Percentiles rank a stretch among this genome's conserved stretches.
Evolutionary conservation across 2,329 filamentous ascomycete genomes (phyloP).

Genomic region (Paraphoma chrysanthemicola): DNA sequence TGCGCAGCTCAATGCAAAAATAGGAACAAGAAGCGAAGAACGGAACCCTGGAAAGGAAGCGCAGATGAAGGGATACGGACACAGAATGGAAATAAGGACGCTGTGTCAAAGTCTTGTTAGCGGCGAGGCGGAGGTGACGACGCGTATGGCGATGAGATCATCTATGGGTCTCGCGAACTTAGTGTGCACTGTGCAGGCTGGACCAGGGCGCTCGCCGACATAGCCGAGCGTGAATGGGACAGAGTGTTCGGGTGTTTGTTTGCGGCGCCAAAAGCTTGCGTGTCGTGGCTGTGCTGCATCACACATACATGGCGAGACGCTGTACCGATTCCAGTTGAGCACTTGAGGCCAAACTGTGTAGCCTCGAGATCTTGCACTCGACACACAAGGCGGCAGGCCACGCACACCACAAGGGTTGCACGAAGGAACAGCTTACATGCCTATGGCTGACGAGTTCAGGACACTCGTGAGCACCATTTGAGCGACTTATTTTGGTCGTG

Average conservation of each 20-base stretch:
- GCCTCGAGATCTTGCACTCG: background rate
- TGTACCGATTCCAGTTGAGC: background rate
- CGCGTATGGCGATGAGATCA: background rate
- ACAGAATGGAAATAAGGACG: background rate
- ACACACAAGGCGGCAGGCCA: background rate
- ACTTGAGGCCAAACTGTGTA: background rate
- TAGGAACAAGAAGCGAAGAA: background rate
- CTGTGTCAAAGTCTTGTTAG: background rate
- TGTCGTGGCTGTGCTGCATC: background rate
- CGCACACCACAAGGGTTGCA: background rate
- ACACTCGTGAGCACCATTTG: background rate
- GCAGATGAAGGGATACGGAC: background rate
- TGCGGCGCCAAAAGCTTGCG: background rate
- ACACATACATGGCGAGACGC: background rate
- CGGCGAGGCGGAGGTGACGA: conserved; percentile 1
- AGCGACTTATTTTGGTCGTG: background rate
- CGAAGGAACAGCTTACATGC: background rate
- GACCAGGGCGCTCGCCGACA: background rate
- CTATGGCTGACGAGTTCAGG: background rate
- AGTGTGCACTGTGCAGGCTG: background rate
- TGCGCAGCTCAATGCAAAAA: background rate
- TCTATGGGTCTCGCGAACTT: background rate
- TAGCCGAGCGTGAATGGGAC: background rate
- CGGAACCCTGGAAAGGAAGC: background rate
- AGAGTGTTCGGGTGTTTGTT: background rate